Evolutionary conservation across 2,329 filamentous ascomycete species (phyloP).

Genomic region (Scolecobasidium constrictum): DNA sequence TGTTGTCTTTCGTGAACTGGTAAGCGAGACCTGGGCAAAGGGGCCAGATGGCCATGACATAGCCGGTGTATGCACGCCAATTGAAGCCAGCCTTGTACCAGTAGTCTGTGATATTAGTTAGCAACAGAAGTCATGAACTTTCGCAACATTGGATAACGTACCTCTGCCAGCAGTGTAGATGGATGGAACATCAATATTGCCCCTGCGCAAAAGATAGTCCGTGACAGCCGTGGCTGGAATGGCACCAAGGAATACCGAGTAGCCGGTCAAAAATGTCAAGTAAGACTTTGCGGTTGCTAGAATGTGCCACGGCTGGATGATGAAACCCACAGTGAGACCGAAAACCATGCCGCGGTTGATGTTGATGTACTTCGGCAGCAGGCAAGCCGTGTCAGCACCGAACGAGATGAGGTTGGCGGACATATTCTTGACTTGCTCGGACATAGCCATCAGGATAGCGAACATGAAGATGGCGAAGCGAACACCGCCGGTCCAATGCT

Average conservation of each 20-base stretch:
- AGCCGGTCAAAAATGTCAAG: background rate
- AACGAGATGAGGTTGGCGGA: background rate
- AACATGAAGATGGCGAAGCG: background rate
- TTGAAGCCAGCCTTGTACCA: background rate
- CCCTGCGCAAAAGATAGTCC: background rate
- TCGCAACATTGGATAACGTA: too few relatives aligned
- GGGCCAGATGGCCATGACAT: background rate
- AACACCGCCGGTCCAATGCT: background rate
- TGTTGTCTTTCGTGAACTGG: background rate
- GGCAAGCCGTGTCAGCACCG: background rate
- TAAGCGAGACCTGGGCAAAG: background rate
- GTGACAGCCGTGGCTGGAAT: background rate
- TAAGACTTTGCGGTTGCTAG: background rate
- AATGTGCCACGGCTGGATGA: background rate
- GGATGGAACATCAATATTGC: background rate
- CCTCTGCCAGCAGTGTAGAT: background rate
- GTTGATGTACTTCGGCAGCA: background rate
- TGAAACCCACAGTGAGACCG: background rate
- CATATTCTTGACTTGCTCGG: background rate
- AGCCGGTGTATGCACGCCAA: background rate
- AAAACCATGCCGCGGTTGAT: slow-evolving; percentile 1
- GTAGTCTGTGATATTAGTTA: background rate
- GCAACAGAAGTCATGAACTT: background rate
- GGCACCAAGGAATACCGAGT: background rate
- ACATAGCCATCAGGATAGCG: background rate